Conservation (phyloP, 2,329 filamentous ascomycete genomes). For the Colletotrichum phormii region DNA sequence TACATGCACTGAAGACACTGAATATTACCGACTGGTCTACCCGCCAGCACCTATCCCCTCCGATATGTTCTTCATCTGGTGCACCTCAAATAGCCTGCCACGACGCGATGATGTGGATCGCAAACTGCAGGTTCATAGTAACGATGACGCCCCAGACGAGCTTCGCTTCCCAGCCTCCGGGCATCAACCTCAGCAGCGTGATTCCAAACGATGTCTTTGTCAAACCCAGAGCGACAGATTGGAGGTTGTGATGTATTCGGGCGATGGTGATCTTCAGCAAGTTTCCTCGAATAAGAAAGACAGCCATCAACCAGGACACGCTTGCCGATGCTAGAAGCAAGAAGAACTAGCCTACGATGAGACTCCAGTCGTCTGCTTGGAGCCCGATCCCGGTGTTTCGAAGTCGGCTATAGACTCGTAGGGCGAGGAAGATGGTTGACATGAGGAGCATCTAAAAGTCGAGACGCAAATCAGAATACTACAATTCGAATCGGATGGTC, state of each 20-base stretch:
- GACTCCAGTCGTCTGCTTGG: slow-evolving; percentile 47
- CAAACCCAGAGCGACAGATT: slow-evolving; percentile 44
- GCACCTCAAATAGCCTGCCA: slow-evolving; percentile 43
- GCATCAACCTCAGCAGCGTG: slow-evolving; percentile 46
- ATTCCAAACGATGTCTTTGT: slow-evolving; percentile 54
- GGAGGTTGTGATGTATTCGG: slow-evolving; percentile 42
- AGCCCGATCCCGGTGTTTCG: slow-evolving; percentile 38
- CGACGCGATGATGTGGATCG: slow-evolving; percentile 40
- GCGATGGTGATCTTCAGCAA: slow-evolving; percentile 35
- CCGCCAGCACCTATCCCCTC: slow-evolving; percentile 2
- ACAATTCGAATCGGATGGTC: too few species aligned
- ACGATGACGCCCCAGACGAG: slow-evolving; percentile 47
- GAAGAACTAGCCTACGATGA: slow-evolving; percentile 44
- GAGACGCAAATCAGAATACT: neutral
- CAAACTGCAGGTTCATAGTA: slow-evolving; percentile 46
- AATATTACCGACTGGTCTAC: neutral
- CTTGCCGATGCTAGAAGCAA: slow-evolving; percentile 38
- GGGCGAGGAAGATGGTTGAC: slow-evolving; percentile 26
- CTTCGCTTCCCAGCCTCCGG: slow-evolving; percentile 39
- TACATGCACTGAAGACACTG: slow-evolving; percentile 4
- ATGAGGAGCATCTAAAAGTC: neutral
- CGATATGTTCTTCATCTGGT: slow-evolving; percentile 4
- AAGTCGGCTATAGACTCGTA: slow-evolving; percentile 39
- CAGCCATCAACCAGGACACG: slow-evolving; percentile 19
- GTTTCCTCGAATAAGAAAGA: slow-evolving; percentile 34